phyloP scores from a whole-genome alignment of 2,329 filamentous ascomycete species.

The Thelonectria rubi region DNA sequence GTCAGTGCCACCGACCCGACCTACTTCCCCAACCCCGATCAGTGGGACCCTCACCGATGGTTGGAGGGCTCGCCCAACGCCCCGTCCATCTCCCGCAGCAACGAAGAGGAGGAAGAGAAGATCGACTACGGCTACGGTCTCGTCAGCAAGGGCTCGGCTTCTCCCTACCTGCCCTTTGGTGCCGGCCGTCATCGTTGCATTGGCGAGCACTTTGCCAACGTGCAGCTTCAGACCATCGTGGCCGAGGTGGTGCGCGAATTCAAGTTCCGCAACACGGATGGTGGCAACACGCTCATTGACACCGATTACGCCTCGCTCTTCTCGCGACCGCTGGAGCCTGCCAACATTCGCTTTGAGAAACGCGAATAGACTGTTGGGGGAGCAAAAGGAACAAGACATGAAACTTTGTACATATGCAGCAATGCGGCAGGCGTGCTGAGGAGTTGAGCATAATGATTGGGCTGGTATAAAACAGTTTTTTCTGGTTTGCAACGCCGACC shows the following conservation, averaged over 20 bases:
- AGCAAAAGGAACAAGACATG: conserved; percentile 26
- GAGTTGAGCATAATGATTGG: conserved; percentile 42
- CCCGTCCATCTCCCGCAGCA: conserved; percentile 55
- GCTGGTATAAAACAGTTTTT: conserved; percentile 32
- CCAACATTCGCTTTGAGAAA: conserved; percentile 79
- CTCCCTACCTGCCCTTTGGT: conserved; percentile 93
- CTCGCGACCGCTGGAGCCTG: conserved; percentile 76
- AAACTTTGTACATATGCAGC: conserved; percentile 42
- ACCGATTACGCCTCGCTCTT: conserved; percentile 78
- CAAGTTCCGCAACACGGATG: conserved; percentile 80
- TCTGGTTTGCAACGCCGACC: conserved; percentile 34
- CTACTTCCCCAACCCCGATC: conserved; percentile 82
- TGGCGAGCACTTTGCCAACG: conserved; percentile 94
- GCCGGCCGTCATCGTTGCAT: conserved; percentile 94
- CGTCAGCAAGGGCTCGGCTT: conserved; percentile 88
- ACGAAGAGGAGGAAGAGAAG: conserved; percentile 75
- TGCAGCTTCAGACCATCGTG: conserved; percentile 87
- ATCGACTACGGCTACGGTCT: conserved; percentile 94
- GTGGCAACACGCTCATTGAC: conserved; percentile 72
- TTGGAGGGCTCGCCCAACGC: conserved; percentile 69
- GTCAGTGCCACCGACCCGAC: conserved; percentile 76
- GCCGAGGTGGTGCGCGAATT: conserved; percentile 80
- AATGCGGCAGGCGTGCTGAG: conserved; percentile 37
- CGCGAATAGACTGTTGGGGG: conserved; percentile 54
- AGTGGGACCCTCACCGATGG: conserved; percentile 95